Evolutionary conservation across 2,329 filamentous ascomycete species (phyloP).

Genomic region (Ceratocystis colombiana): DNA sequence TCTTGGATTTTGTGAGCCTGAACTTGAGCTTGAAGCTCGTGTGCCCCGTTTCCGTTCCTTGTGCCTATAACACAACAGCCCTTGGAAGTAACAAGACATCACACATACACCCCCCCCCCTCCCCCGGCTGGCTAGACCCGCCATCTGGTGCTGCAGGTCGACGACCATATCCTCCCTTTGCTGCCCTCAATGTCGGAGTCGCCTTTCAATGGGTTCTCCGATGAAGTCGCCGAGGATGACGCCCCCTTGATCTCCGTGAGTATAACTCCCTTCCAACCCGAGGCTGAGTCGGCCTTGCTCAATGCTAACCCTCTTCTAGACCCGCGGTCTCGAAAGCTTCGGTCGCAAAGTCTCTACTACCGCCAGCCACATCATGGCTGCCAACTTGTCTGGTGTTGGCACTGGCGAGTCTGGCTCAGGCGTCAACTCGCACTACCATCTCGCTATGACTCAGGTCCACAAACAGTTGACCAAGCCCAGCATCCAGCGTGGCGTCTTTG

Average conservation of each 20-base stretch:
- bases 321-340: conserved; percentile 83
- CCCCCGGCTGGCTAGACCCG: not conserved
- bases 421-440: conserved; percentile 54
- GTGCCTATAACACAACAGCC: not conserved
- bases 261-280: not conserved
- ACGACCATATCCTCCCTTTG: conserved; percentile 3
- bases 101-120: not conserved
- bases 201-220: conserved; percentile 25
- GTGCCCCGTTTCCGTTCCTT: not conserved
- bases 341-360: conserved; percentile 90
- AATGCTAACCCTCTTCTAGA: conserved; percentile 39
- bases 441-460: conserved; percentile 79
- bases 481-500: conserved; percentile 82
- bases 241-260: conserved; percentile 27
- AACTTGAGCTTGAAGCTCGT: not conserved
- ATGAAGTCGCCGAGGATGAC: conserved; percentile 25
- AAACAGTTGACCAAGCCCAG: conserved; percentile 75
- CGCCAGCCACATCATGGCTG: conserved; percentile 76
- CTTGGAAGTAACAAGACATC: not conserved
- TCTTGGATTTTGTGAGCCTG: not conserved
- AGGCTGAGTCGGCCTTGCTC: not conserved
- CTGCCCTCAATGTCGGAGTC: conserved; percentile 25
- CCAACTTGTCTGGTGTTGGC: conserved; percentile 37
- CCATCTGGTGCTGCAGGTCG: conserved; percentile 5
- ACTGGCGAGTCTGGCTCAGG: conserved; percentile 43